A percentile compares a stretch with the other conserved stretches of the same genome.
Evolutionary conservation across 2,329 filamentous ascomycete species (phyloP).

Genomic region (Torrubiellomyces zombiae): DNA sequence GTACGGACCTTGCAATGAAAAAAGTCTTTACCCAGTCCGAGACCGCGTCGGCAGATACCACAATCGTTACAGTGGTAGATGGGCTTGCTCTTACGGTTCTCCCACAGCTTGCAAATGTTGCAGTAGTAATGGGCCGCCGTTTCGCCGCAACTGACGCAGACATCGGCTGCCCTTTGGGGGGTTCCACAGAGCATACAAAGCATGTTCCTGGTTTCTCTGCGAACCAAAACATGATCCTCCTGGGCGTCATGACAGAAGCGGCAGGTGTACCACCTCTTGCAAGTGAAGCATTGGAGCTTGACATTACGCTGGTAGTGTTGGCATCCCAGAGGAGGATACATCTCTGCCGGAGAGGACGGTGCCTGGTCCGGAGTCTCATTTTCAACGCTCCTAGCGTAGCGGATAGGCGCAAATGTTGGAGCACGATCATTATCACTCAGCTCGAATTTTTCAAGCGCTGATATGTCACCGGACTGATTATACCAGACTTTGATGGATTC

Average conservation of each 20-base stretch:
- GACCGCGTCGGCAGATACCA: constrained; percentile 81
- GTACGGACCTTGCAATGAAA: constrained; percentile 81
- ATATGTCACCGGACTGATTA: constrained; percentile 23
- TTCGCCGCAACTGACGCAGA: constrained; percentile 61
- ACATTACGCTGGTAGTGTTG: constrained; percentile 91
- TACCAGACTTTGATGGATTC: constrained; percentile 45
- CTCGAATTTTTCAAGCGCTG: constrained; percentile 25
- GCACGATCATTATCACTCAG: constrained; percentile 44
- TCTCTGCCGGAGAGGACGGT: constrained; percentile 9
- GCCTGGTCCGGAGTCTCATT: constrained; percentile 20
- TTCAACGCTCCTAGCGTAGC: constrained; percentile 25
- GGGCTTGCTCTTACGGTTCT: constrained; percentile 74
- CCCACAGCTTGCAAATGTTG: constrained; percentile 89
- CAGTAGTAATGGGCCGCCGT: constrained; percentile 84
- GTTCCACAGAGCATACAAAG: constrained; percentile 89
- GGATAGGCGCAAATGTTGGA: constrained; percentile 49
- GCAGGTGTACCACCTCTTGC: constrained; percentile 85
- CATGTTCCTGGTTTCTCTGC: constrained; percentile 84
- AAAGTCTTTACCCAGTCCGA: constrained; percentile 89
- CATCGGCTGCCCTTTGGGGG: constrained; percentile 65
- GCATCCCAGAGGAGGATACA: constrained; percentile 51
- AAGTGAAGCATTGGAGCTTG: constrained; percentile 84
- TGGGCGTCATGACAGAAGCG: constrained; percentile 80
- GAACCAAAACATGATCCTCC: constrained; percentile 64
- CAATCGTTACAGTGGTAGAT: constrained; percentile 97